These are phyloP conservation scores for Alternaria brassicae DNA, from an alignment of 2,329 filamentous ascomycete genomes.

Conservation along the genomic window DNA sequence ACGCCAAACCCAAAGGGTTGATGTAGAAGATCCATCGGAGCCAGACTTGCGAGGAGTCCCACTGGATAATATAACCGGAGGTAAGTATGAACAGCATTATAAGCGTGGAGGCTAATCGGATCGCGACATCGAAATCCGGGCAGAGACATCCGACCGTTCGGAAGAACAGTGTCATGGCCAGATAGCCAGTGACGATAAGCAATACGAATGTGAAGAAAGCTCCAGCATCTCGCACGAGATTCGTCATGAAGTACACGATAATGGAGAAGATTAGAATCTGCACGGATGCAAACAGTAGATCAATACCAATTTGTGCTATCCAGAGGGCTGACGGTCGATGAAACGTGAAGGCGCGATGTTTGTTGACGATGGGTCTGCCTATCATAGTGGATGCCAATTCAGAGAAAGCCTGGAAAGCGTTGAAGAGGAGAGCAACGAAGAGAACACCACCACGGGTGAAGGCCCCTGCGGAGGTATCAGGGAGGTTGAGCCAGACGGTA, in stretches of 20 bases:
- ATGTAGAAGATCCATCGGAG: slow-evolving; percentile 84
- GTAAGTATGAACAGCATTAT: slow-evolving; percentile 85
- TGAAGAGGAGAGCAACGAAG: slow-evolving; percentile 82
- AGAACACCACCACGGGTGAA: slow-evolving; percentile 84
- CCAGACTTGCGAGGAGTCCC: slow-evolving; percentile 77
- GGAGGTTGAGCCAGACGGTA: slow-evolving; percentile 77
- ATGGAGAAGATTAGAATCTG: slow-evolving; percentile 65
- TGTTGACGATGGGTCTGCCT: slow-evolving; percentile 79
- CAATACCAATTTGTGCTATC: slow-evolving; percentile 82
- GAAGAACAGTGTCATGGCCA: slow-evolving; percentile 57
- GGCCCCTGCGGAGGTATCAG: slow-evolving; percentile 68
- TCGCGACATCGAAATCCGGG: slow-evolving; percentile 83
- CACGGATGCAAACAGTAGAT: slow-evolving; percentile 72
- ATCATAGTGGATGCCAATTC: slow-evolving; percentile 79
- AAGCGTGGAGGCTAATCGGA: slow-evolving; percentile 77
- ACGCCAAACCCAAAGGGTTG: slow-evolving; percentile 78
- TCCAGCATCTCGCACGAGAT: slow-evolving; percentile 54
- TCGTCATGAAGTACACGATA: slow-evolving; percentile 60
- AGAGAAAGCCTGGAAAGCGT: slow-evolving; percentile 84
- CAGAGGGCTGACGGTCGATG: slow-evolving; percentile 82
- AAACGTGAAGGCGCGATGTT: slow-evolving; percentile 83
- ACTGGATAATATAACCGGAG: slow-evolving; percentile 84
- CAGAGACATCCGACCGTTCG: slow-evolving; percentile 67
- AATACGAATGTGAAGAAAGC: slow-evolving; percentile 59
- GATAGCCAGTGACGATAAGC: slow-evolving; percentile 52